Percentiles rank a stretch among this genome's conserved stretches.
Evolutionary conservation across 1,284 basidiomycete species (phyloP).

Genomic region (Xanthoconium separans): DNA sequence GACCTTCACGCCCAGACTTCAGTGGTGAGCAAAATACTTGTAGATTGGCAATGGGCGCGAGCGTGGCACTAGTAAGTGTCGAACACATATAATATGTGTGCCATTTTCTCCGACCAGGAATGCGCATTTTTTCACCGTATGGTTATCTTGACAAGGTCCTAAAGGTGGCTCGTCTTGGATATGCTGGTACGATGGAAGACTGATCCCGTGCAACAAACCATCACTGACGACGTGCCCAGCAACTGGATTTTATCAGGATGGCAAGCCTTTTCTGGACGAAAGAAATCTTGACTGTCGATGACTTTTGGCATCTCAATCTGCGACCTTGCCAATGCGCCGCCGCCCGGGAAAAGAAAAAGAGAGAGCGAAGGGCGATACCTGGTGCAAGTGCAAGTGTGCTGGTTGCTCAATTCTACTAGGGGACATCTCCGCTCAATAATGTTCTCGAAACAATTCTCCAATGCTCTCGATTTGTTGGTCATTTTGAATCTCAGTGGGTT

Average conservation of each 20-base stretch:
- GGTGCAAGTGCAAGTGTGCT: not conserved
- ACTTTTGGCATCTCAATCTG: not conserved
- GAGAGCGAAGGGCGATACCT: not conserved
- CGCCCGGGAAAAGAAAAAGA: not conserved
- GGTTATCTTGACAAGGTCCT: slow-evolving; percentile 9
- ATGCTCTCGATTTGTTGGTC: slow-evolving; percentile 9
- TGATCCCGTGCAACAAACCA: not conserved
- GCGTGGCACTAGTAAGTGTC: slow-evolving; percentile 25
- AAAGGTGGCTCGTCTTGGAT: slow-evolving; percentile 6
- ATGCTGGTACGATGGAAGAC: slow-evolving; percentile 5
- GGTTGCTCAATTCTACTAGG: slow-evolving; percentile 1
- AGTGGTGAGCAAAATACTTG: slow-evolving; percentile 13
- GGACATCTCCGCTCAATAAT: slow-evolving; percentile 23
- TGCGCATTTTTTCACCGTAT: slow-evolving; percentile 28
- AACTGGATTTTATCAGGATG: slow-evolving; percentile 8
- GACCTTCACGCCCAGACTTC: not conserved
- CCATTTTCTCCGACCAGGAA: slow-evolving; percentile 22
- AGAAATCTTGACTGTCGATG: not conserved
- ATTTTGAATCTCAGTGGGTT: slow-evolving; percentile 10
- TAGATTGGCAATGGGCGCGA: slow-evolving; percentile 10
- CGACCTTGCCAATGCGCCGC: not conserved
- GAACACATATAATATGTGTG: slow-evolving; percentile 19
- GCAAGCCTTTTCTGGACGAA: slow-evolving; percentile 4
- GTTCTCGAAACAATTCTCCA: slow-evolving; percentile 9
- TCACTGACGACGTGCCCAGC: not conserved